Conservation (phyloP, 495 filamentous ascomycete species). For the Penicillium daleae region DNA sequence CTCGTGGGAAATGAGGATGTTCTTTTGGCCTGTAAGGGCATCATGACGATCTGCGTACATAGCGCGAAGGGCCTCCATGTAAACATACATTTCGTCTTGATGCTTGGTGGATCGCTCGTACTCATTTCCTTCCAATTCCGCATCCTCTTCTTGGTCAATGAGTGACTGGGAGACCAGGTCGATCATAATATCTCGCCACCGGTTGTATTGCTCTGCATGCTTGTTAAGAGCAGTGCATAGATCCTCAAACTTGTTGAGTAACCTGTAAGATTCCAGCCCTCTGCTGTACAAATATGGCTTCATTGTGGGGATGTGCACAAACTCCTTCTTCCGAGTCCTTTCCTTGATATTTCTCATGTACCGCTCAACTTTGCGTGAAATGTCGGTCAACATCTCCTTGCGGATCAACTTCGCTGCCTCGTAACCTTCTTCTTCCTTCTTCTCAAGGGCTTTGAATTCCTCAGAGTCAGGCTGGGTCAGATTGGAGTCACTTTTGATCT, state of each 20-base stretch:
- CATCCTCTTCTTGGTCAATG: conserved; percentile 75
- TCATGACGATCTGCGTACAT: conserved; percentile 79
- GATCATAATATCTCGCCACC: conserved; percentile 73
- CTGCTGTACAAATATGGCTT: conserved; percentile 50
- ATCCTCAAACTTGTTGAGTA: conserved; percentile 60
- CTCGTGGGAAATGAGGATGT: conserved; percentile 81
- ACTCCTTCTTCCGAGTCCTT: conserved; percentile 52
- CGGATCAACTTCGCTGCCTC: conserved; percentile 76
- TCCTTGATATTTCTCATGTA: conserved; percentile 48
- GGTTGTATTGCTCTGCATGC: conserved; percentile 68
- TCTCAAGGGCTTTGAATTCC: conserved; percentile 66
- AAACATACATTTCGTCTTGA: conserved; percentile 85
- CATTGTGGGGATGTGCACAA: conserved; percentile 67
- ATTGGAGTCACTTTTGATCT: conserved; percentile 73
- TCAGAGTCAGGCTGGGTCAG: conserved; percentile 65
- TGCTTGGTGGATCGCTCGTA: conserved; percentile 84
- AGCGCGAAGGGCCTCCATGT: conserved; percentile 74
- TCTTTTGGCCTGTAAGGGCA: conserved; percentile 72
- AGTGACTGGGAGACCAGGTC: conserved; percentile 71
- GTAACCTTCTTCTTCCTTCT: conserved; percentile 71
- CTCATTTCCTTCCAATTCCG: conserved; percentile 82
- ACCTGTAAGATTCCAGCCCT: conserved; percentile 63
- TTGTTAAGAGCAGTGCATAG: conserved; percentile 62
- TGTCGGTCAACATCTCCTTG: conserved; percentile 67
- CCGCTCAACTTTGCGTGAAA: conserved; percentile 54